Percentiles rank a stretch among this genome's conserved stretches.
Evolutionary conservation across 1,284 basidiomycete genomes (phyloP).

Genomic region (Ceratobasidium papillatum): DNA sequence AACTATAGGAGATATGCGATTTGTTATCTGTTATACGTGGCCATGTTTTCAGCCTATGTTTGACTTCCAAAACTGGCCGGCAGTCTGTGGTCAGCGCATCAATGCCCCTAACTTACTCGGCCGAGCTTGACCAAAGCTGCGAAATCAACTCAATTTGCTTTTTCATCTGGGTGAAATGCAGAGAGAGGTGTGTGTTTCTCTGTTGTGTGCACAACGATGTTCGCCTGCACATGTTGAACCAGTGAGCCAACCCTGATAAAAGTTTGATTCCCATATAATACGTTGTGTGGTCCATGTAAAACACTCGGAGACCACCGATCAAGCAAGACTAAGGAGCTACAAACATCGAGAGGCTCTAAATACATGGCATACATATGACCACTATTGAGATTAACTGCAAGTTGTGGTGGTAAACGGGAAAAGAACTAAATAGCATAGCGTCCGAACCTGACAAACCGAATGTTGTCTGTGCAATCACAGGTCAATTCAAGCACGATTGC

Average conservation of each 20-base stretch:
- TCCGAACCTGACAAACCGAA: not conserved
- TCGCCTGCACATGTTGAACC: not conserved
- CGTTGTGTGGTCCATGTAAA: not conserved
- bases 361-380: conserved; percentile 4
- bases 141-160: not conserved
- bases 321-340: too few relatives aligned
- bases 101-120: not conserved
- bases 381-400: not conserved
- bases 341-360: not conserved
- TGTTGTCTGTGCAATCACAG: not conserved
- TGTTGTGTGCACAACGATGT: not conserved
- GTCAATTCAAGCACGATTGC: not conserved
- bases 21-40: not conserved
- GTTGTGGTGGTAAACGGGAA: not conserved
- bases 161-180: not conserved
- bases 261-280: not conserved
- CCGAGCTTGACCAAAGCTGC: not conserved
- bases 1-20: not conserved
- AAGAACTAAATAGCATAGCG: not conserved
- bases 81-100: too few relatives aligned
- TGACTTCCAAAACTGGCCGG: not conserved
- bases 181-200: not conserved
- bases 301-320: not conserved
- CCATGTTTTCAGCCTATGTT: not conserved
- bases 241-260: conserved; percentile 2